These are phyloP conservation scores for Lipomyces orientalis DNA, from an alignment of 805 yeast species.

Conservation along the genomic window DNA sequence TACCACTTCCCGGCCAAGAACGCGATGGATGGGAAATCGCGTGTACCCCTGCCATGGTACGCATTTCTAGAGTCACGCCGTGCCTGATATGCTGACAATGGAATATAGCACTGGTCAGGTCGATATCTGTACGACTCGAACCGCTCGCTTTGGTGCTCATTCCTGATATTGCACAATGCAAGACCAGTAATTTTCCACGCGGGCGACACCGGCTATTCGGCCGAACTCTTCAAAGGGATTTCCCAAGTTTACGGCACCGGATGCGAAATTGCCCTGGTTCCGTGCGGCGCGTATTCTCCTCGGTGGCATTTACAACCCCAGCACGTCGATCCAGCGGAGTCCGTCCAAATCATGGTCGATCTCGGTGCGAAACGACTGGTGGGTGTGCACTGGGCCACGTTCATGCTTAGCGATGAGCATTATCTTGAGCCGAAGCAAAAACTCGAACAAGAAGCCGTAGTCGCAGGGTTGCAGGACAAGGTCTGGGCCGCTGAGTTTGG, in stretches of 20 bases:
- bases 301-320: constrained; percentile 92
- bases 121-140: constrained; percentile 80
- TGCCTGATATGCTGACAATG: not conserved
- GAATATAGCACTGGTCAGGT: constrained; percentile 91
- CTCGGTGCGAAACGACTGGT: constrained; percentile 65
- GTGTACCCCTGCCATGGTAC: constrained; percentile 76
- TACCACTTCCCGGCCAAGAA: constrained; percentile 49
- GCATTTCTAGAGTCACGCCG: not conserved
- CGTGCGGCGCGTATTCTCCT: constrained; percentile 95
- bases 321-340: constrained; percentile 83
- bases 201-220: constrained; percentile 92
- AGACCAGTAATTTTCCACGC: constrained; percentile 84
- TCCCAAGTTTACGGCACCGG: constrained; percentile 65
- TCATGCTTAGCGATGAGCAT: constrained; percentile 84
- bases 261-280: constrained; percentile 71
- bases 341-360: constrained; percentile 68
- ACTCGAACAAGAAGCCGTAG: constrained; percentile 25
- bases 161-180: constrained; percentile 67
- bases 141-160: constrained; percentile 87
- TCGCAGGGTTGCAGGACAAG: constrained; percentile 46
- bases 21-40: constrained; percentile 72
- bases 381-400: constrained; percentile 98
- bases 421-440: constrained; percentile 62
- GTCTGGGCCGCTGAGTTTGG: constrained; percentile 79
- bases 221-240: constrained; percentile 72